Evolutionary conservation across 768 basidiomycete genomes (phyloP).

Genomic region (Stropharia rugosoannulata): DNA sequence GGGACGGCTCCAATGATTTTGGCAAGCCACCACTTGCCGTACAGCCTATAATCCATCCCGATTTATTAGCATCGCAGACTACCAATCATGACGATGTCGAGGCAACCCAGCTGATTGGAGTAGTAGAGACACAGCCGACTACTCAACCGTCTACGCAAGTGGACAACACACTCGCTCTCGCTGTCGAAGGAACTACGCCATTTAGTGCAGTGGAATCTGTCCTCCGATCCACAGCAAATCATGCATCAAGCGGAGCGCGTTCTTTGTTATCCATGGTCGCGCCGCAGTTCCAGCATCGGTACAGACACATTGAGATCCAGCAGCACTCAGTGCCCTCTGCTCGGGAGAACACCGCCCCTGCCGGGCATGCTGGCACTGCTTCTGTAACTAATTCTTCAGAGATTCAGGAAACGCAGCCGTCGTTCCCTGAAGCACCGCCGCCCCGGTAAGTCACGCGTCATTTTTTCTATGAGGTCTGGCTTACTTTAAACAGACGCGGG

Average conservation of each 20-base stretch:
- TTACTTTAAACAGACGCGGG: neutral
- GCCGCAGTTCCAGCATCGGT: conserved; percentile 26
- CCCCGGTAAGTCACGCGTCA: neutral
- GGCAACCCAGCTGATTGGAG: too few relatives aligned
- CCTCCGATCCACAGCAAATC: conserved; percentile 1
- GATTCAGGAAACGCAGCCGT: conserved; percentile 13
- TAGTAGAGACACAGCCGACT: conserved; percentile 32
- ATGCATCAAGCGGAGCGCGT: conserved; percentile 6
- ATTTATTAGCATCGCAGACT: conserved; percentile 3
- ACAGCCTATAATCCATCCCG: neutral
- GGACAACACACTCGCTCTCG: conserved; percentile 18
- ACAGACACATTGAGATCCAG: conserved; percentile 16
- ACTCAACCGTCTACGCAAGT: conserved; percentile 35
- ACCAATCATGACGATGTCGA: neutral
- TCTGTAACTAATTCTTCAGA: neutral
- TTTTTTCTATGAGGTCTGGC: neutral
- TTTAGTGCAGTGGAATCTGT: conserved; percentile 11
- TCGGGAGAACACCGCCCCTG: neutral
- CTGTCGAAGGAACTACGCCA: conserved; percentile 8
- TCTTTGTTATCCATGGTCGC: conserved; percentile 26
- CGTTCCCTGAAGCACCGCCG: conserved; percentile 9
- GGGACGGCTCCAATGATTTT: neutral
- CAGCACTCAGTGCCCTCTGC: neutral
- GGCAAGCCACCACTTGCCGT: neutral
- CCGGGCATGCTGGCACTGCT: neutral